These are phyloP conservation scores for Quaeritorhiza haematococci DNA, from an alignment of 371 early-diverging fungal genomes.

Conservation along the genomic window DNA sequence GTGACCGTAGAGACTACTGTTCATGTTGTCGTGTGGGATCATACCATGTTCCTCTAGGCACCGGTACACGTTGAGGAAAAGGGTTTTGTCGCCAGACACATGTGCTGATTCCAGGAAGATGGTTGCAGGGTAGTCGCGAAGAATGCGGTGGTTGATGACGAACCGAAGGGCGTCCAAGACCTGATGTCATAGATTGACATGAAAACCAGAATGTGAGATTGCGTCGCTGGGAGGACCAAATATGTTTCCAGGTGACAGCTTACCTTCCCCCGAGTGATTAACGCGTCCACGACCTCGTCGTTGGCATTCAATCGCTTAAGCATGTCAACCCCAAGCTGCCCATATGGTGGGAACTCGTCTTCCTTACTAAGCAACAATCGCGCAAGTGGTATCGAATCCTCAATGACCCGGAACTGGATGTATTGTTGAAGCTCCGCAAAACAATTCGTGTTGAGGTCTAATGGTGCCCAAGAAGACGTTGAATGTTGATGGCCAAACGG, in stretches of 20 bases:
- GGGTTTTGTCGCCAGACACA: constrained; percentile 20
- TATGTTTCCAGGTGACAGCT: not conserved
- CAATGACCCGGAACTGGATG: constrained; percentile 20
- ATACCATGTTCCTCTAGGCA: constrained; percentile 28
- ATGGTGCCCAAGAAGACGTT: no score
- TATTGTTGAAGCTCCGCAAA: constrained; percentile 24
- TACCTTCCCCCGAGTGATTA: constrained; percentile 22
- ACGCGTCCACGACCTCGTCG: constrained; percentile 25
- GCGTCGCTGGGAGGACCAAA: no score
- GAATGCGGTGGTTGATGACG: no score
- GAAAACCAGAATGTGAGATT: not conserved
- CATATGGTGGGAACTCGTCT: not conserved
- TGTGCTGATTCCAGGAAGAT: constrained; percentile 27
- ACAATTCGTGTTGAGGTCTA: no score
- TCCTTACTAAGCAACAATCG: constrained; percentile 7
- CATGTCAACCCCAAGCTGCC: constrained; percentile 30
- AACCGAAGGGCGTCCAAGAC: no score
- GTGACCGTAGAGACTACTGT: not conserved
- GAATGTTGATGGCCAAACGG: no score
- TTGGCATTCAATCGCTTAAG: constrained; percentile 23
- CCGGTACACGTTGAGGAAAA: constrained; percentile 30
- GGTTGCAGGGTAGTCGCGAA: constrained; percentile 8
- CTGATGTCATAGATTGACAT: constrained; percentile 1
- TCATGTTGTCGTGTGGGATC: constrained; percentile 10
- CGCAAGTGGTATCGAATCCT: constrained; percentile 20